These are phyloP conservation scores for Fusarium sambucinum DNA, from an alignment of 2,329 filamentous ascomycete genomes.

Conservation along the genomic window DNA sequence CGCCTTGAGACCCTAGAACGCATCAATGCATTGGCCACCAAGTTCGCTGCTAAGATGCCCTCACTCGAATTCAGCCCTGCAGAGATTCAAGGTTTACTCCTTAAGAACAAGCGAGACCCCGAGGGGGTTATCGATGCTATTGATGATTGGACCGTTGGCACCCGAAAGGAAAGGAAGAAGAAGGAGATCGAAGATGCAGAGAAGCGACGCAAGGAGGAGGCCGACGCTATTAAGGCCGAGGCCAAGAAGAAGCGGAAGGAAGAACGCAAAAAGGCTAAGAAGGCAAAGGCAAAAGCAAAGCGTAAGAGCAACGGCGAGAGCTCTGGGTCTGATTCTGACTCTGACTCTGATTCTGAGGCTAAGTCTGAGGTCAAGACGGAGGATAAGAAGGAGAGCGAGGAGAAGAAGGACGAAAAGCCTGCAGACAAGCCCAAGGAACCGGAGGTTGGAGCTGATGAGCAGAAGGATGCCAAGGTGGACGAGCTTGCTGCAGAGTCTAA, in stretches of 20 bases:
- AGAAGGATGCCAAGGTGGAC: slow-evolving; percentile 23
- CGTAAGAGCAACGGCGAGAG: slow-evolving; percentile 36
- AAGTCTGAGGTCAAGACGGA: slow-evolving; percentile 39
- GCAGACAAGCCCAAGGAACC: slow-evolving; percentile 11
- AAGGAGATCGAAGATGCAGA: slow-evolving; percentile 59
- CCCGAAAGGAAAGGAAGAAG: slow-evolving; percentile 62
- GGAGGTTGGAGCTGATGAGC: slow-evolving; percentile 3
- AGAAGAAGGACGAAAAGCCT: not conserved
- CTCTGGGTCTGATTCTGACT: slow-evolving; percentile 41
- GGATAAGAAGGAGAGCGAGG: slow-evolving; percentile 30
- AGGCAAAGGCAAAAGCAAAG: slow-evolving; percentile 46
- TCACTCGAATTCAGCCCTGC: slow-evolving; percentile 69
- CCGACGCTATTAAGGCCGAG: slow-evolving; percentile 50
- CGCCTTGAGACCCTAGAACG: slow-evolving; percentile 54
- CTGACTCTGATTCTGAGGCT: slow-evolving; percentile 23
- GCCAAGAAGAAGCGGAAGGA: slow-evolving; percentile 48
- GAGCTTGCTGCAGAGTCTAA: slow-evolving; percentile 28
- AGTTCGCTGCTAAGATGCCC: slow-evolving; percentile 66
- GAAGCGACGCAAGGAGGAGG: slow-evolving; percentile 55
- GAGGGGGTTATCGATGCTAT: slow-evolving; percentile 61
- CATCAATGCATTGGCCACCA: slow-evolving; percentile 60
- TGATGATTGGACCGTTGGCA: slow-evolving; percentile 63
- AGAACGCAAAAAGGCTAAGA: slow-evolving; percentile 43
- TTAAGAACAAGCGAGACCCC: slow-evolving; percentile 67
- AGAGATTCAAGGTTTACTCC: slow-evolving; percentile 69